Evolutionary conservation across 192 early-diverging fungal genomes (phyloP), one percentile per base, ranked within the genome.

Genomic region (Piromyces sp.): DNA sequence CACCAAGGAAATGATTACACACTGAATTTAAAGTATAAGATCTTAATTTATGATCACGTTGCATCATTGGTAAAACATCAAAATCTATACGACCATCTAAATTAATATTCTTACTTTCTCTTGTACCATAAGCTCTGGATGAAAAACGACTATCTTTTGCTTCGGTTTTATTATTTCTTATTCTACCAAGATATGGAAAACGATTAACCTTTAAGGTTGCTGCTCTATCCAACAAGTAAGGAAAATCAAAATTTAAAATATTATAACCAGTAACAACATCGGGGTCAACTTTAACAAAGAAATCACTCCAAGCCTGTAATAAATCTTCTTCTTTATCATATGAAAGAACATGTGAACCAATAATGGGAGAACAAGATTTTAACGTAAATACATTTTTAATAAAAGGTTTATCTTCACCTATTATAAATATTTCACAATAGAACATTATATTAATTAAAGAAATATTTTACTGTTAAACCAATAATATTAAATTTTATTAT

Each of bases 191-290:
- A 81, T 89, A 97, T 19, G 95, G 93, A 84, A 98, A 99, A 30
- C 89, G 86, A 30, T 87, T 80, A 1, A 94, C 93, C 26, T 89
- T 89, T 16, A 99, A 89, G 36, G 92, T 90, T 29, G 87, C 90
- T 9, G 97, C 95, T 17, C 96, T 90, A 30, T 99, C 97, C 58
- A 99, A 82, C 51, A 99, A 87, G 84, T 98, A 99, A 4, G 96
- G 96, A 37, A 97, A 94, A 89, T 99, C 97, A 86, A 99, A 99
- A 82, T 96, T 96, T 87, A 92, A 91, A 30, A 94, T 97, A 87
- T 99, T 99, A 82, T 99, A 99, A 9, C 97, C 97, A 79, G 95
- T 96, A 80, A 98, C 87, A 33, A 97, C 89, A 88, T 98, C 96
- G 0, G 96, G 95, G 83, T 97, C 97, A 30, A 95, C 93, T 82